A percentile compares a stretch with the other conserved stretches of the same genome.
These are phyloP conservation scores for Ophiostoma sp. DNA, from an alignment of 2,329 filamentous ascomycete species.

Conservation along the genomic window DNA sequence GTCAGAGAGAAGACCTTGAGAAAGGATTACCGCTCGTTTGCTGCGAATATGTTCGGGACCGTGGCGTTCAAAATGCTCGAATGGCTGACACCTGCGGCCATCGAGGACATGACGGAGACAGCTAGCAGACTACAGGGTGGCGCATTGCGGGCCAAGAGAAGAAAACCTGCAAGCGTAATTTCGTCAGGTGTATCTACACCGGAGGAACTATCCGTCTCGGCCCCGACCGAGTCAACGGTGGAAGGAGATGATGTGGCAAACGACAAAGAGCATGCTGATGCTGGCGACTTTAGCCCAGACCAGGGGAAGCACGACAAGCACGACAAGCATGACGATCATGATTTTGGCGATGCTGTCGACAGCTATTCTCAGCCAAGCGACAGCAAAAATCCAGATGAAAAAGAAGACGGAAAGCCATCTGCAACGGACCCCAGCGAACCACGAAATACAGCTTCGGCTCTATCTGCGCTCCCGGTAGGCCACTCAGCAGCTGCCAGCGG, in stretches of 20 bases:
- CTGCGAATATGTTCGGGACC: conserved; percentile 59
- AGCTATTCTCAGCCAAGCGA: neutral
- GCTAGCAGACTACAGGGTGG: conserved; percentile 30
- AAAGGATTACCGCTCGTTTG: conserved; percentile 56
- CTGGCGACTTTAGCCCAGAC: no score
- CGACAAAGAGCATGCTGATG: neutral
- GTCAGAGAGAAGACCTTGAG: conserved; percentile 44
- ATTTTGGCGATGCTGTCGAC: neutral
- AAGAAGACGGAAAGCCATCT: neutral
- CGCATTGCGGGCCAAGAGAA: neutral
- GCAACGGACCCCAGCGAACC: neutral
- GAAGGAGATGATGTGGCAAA: neutral
- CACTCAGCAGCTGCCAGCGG: neutral
- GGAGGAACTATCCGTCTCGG: neutral
- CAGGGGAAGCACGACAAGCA: neutral
- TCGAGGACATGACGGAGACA: conserved; percentile 45
- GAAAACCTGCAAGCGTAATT: neutral
- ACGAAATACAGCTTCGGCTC: neutral
- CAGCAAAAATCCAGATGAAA: neutral
- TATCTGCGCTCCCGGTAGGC: neutral
- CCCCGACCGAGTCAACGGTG: conserved; percentile 7
- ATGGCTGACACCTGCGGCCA: conserved; percentile 58
- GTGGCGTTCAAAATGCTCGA: conserved; percentile 65
- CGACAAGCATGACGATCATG: neutral
- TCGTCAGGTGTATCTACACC: conserved; percentile 1